Base-by-base conservation (phyloP, 2,329 filamentous ascomycete genomes). In the Tolypocladium paradoxum region DNA sequence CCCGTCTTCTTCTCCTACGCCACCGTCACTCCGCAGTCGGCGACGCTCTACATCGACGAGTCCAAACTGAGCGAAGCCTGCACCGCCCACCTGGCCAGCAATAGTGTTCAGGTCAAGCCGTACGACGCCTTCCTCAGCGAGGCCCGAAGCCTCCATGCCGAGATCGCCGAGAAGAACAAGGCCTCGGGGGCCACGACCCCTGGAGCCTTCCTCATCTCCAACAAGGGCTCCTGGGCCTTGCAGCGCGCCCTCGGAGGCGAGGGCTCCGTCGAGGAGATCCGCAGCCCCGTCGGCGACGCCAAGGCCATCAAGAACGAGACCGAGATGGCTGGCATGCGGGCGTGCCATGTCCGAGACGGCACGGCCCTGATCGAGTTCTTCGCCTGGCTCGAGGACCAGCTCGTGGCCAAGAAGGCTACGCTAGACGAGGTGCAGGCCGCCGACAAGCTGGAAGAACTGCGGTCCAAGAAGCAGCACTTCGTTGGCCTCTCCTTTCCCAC, bases 1-100 rank as follows among this genome's bases (percentile, higher is more conserved):
- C 93, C 93, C 0, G 93, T 99, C 49, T 97, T 99, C 76, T 97
- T 97, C 72, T 93, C 92, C 18, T 99, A 97, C 64, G 92, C 92
- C 46, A 80, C 93, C 43, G 75, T 99, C 57, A 97, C 93, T 2
- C 82, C 84, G 2, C 84, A 77, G 12, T 76, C 82, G 2, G 88
- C 86, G 27, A 90, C 84, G 1, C 77, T 99, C 6, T 99, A 96
- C 64, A 76, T 97, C 54, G 87, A 97, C 64, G 79, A 84, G 14
- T 78, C 81, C 16, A 96, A 96, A 68, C 71, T 97, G 31, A 83
- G 78, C 35, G 72, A 78, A 3, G 82, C 88, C 49, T 85, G 83
- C 54, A 82, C 80, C 60, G 74, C 76, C 16, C 88, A 95, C 60
- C 79, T 99, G 14, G 75, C 78, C 20, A 75, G 81, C 29, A 83